Percentiles rank a stretch among this genome's conserved stretches.
phyloP scores from a whole-genome alignment of 1,139 yeast species.

The Arxiozyma slooffiae region DNA sequence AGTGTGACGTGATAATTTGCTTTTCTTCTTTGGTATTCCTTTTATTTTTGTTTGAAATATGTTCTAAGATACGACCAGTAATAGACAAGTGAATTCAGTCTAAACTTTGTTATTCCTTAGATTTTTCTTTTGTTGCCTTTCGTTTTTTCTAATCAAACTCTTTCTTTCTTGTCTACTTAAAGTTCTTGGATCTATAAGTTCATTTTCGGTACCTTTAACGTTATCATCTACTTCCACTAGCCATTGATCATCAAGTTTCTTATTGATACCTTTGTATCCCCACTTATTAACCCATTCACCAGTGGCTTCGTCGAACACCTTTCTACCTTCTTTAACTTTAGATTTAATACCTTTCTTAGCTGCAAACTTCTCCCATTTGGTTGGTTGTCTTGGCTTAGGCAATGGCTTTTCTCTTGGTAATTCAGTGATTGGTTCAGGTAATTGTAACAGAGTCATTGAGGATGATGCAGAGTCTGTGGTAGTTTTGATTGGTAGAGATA shows the following conservation, averaged over 20 bases:
- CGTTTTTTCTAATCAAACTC: slow-evolving; percentile 75
- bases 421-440: slow-evolving; percentile 75
- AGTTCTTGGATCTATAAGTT: slow-evolving; percentile 77
- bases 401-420: slow-evolving; percentile 93
- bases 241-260: slow-evolving; percentile 85
- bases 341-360: slow-evolving; percentile 88
- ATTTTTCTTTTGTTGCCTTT: slow-evolving; percentile 78
- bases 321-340: slow-evolving; percentile 82
- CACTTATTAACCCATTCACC: slow-evolving; percentile 98
- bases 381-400: slow-evolving; percentile 84
- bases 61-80: neutral
- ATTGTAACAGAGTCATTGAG: slow-evolving; percentile 66
- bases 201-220: slow-evolving; percentile 54
- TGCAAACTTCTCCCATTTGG: slow-evolving; percentile 97
- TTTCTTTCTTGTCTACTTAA: slow-evolving; percentile 75
- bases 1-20: too few species aligned
- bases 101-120: slow-evolving; percentile 33
- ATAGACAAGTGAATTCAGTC: neutral
- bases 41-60: too few species aligned
- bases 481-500: slow-evolving; percentile 78
- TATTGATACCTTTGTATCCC: slow-evolving; percentile 94
- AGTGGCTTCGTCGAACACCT: slow-evolving; percentile 78
- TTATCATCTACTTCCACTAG: slow-evolving; percentile 85
- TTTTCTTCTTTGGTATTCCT: neutral
- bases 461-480: slow-evolving; percentile 64